Base-by-base conservation (phyloP, 2,329 filamentous ascomycete genomes). In the Cryphonectria radicalis region DNA sequence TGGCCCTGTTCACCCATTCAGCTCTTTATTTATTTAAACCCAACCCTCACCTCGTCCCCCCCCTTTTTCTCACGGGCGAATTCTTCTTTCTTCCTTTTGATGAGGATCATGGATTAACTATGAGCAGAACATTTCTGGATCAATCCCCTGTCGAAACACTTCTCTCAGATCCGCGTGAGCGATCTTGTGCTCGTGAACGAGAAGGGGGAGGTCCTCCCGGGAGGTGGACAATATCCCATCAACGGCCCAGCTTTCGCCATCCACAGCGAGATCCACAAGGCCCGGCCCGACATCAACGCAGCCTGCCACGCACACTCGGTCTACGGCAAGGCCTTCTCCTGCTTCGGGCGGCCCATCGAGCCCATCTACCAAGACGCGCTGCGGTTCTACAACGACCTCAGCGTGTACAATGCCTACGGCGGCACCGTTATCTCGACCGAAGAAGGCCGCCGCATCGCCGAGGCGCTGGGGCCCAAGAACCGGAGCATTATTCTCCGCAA, bases 181-280 rank as follows among this genome's bases (percentile, higher is more conserved):
- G 88, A 91, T 74, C 81, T 91, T 14, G 89, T 91, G 67, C 85
- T 84, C 28, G 88, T 91, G 3, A 83, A 89, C 73, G 82, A 87
- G 66, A 79, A 83, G 0, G 89, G 89, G 3, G 59, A 62, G 59
- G 59, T 62, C 4, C 59, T 62, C 10, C 59, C 59, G 2, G 59
- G 59, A 19, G 59, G 59, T 22, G 59, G 59, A 3, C 59, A 62
- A 14, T 62, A 62, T 17, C 59, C 59, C 19, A 62, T 62, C 59
- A 62, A 62, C 35, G 59, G 59, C 6, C 59, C 59, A n/a, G 88
- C 88, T 0, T 90, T 89, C 75, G 86, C 88, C 81, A 90, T 90
- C 69, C 88, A 90, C 77, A 84, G 86, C 4, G 88, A 87, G 32
- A 86, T 90, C 2, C 88, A 90, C 76, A 83, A 83, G 37, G 88